Evolutionary conservation across 148 eudicot species (phyloP).

Genomic region (Camellia sinensis): DNA sequence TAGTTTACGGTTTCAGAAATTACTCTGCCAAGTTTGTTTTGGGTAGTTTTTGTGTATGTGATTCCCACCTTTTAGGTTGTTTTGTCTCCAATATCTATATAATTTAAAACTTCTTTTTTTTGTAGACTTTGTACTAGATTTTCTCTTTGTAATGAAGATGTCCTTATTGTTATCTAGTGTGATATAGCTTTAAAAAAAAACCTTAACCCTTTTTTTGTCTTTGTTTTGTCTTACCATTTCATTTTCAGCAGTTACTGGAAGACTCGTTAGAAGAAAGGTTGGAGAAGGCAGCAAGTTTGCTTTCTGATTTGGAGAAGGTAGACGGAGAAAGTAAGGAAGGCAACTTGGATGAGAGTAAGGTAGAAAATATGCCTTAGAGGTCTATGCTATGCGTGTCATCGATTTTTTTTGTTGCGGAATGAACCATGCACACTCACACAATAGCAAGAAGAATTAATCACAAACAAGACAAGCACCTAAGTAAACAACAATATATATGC

Average conservation of each 20-base stretch:
- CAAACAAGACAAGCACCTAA: too few species aligned
- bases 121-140: not conserved
- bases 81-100: not conserved
- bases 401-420: too few species aligned
- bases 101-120: not conserved
- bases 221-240: conserved; percentile 19
- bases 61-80: not conserved
- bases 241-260: conserved; percentile 63
- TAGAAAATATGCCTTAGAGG: conserved; percentile 23
- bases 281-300: conserved; percentile 70
- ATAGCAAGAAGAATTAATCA: too few species aligned
- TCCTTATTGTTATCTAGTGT: not conserved
- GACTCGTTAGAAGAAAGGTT: conserved; percentile 86
- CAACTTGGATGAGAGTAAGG: conserved; percentile 88
- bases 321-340: conserved; percentile 84
- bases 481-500: too few species aligned
- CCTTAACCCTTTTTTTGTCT: not conserved
- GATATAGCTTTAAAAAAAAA: not conserved
- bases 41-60: not conserved
- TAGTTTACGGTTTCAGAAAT: not conserved
- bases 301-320: conserved; percentile 71
- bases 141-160: not conserved
- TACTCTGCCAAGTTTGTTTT: not conserved
- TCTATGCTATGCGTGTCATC: not conserved
- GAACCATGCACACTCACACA: too few species aligned